phyloP scores from a whole-genome alignment of 129 eudicot species.

The Centrapalus pauciflorus region DNA sequence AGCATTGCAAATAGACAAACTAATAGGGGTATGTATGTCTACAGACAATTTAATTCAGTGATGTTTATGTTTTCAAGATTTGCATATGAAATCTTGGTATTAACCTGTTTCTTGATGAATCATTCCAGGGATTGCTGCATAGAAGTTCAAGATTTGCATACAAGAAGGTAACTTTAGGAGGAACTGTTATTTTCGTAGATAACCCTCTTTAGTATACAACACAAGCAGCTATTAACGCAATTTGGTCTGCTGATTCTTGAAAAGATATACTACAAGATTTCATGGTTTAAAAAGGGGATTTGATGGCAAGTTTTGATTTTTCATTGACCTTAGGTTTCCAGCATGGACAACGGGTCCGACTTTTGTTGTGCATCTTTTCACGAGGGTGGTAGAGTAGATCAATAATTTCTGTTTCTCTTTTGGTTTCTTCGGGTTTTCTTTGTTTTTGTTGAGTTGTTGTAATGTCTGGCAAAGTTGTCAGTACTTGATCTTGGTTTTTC shows the following conservation, averaged over 20 bases:
- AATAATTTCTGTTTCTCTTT: constrained; percentile 23
- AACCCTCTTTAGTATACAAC: constrained; percentile 41
- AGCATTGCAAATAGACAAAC: constrained; percentile 70
- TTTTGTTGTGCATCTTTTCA: constrained; percentile 41
- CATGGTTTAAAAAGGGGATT: neutral
- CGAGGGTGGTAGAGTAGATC: constrained; percentile 13
- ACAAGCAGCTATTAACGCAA: constrained; percentile 19
- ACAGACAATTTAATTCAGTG: neutral
- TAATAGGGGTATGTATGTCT: constrained; percentile 58
- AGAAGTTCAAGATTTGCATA: constrained; percentile 45
- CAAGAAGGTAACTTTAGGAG: constrained; percentile 55
- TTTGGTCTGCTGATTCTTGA: constrained; percentile 9
- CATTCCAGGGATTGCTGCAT: constrained; percentile 66
- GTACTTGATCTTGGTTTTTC: constrained; percentile 22
- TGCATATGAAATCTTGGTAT: neutral
- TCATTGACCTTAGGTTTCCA: constrained; percentile 21
- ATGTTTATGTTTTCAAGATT: constrained; percentile 3
- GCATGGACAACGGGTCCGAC: constrained; percentile 20
- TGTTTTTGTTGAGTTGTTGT: constrained; percentile 26
- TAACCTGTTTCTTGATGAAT: constrained; percentile 11
- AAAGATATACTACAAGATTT: constrained; percentile 9
- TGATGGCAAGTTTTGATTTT: constrained; percentile 46
- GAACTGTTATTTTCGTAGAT: constrained; percentile 28
- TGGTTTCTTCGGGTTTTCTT: constrained; percentile 11
- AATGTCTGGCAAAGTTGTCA: constrained; percentile 33